Base-by-base conservation (phyloP, 306 rosid genomes). In the Cajanus cajan region DNA sequence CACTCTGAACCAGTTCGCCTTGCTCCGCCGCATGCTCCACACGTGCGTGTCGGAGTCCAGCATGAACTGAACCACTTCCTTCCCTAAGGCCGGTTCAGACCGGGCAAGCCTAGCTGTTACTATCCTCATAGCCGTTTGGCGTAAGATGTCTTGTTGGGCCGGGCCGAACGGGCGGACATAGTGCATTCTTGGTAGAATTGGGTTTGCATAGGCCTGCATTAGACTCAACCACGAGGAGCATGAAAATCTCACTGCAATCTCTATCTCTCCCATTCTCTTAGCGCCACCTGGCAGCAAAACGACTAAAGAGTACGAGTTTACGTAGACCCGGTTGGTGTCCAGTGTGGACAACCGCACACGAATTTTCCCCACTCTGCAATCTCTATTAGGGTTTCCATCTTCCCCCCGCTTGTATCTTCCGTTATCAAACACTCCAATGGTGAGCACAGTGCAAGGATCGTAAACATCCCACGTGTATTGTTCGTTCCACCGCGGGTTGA, bases 21-120 rank as follows among this genome's bases (percentile, higher is more conserved):
- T 94, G 88, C 97, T 94, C 1, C 97, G 52, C 67, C 97, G 74
- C 94, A 90, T 86, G 86, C 97, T 90, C 97, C 97, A 94, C 82
- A 90, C 86, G 80, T 92, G 91, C 6, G 89, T 87, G 54, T 92
- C 95, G 0, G 94, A 86, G 21, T 94, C 98, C 69, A 94, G 68
- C 90, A 94, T 81, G 75, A 73, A 94, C 18, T 90, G 98, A 34
- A 94, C 97, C 68, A 92, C 95, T 51, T 94, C 97, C 7, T 88
- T 92, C 43, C 92, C 95, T 87, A 94, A 41, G 0, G 94, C 81
- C 12, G 97, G 97, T 77, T 92, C 97, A 1, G 97, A 92, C 64
- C 98, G 85, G 0, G 89, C 87, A 0, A 94, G 82, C n/a, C 98
- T 77, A 0, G 91, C 84, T 1, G 95, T 90, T 5, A 94, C 97